Evolutionary conservation across 2,329 filamentous ascomycete genomes (phyloP).

Genomic region (Mycocentrospora acerina): DNA sequence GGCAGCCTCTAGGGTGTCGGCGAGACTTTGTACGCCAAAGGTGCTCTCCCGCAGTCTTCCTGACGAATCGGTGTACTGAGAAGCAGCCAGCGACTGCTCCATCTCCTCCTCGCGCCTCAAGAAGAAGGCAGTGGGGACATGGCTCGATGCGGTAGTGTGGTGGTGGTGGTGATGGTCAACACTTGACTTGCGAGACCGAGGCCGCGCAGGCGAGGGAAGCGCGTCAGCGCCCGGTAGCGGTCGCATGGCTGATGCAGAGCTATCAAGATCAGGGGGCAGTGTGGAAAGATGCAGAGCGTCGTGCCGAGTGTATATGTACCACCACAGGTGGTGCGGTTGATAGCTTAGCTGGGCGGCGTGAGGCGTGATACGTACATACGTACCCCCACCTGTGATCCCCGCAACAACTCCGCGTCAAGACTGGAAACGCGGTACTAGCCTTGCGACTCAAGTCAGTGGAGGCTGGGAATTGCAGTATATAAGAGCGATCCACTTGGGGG

Average conservation of each 20-base stretch:
- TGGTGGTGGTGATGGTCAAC: slow-evolving; percentile 37
- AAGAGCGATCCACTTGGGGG: too few species aligned
- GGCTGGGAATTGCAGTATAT: too few species aligned
- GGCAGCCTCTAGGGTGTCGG: slow-evolving; percentile 52
- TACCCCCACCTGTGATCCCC: too few species aligned
- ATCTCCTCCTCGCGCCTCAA: slow-evolving; percentile 56
- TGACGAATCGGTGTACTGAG: slow-evolving; percentile 14
- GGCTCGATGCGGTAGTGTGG: slow-evolving; percentile 27
- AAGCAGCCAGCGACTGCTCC: slow-evolving; percentile 41
- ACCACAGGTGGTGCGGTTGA: too few species aligned
- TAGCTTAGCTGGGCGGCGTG: too few species aligned
- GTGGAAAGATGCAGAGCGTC: not conserved
- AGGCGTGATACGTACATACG: too few species aligned
- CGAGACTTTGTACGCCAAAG: slow-evolving; percentile 60
- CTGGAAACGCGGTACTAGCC: too few species aligned
- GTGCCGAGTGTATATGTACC: not conserved
- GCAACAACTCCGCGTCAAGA: too few species aligned
- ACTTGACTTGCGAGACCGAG: slow-evolving; percentile 42
- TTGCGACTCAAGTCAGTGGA: too few species aligned
- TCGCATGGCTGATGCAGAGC: slow-evolving; percentile 26
- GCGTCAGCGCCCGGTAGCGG: slow-evolving; percentile 40
- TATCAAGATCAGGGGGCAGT: too few species aligned
- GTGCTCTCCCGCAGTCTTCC: slow-evolving; percentile 45
- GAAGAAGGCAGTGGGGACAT: slow-evolving; percentile 60
- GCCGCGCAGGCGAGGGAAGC: slow-evolving; percentile 30